Evolutionary conservation across 2,329 filamentous ascomycete species (phyloP).

Genomic region (Sporothrix humicola): DNA sequence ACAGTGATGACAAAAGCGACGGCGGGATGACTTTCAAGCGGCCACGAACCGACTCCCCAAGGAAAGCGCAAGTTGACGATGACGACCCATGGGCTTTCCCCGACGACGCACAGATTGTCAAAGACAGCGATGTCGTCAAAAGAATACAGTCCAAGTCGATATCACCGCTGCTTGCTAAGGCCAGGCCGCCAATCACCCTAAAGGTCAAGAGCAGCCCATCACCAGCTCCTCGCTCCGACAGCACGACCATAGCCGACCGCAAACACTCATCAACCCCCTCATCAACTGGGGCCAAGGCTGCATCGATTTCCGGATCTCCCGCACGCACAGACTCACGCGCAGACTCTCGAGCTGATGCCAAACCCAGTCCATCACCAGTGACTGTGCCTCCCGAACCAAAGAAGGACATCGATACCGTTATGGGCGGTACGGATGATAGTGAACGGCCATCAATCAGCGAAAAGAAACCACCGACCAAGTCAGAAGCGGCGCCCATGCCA

Average conservation of each 20-base stretch:
- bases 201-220: neutral
- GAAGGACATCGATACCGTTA: constrained; percentile 11
- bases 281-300: neutral
- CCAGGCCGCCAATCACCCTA: neutral
- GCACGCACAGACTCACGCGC: neutral
- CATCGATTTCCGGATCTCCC: neutral
- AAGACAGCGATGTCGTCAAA: neutral
- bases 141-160: constrained; percentile 4
- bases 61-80: neutral
- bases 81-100: constrained; percentile 29
- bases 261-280: neutral
- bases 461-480: constrained; percentile 30
- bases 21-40: constrained; percentile 6
- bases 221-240: neutral
- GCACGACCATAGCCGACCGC: neutral
- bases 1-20: neutral
- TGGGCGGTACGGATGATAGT: constrained; percentile 22
- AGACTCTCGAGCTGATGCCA: too few species aligned
- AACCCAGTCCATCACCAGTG: too few species aligned
- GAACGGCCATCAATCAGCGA: constrained; percentile 13
- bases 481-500: neutral
- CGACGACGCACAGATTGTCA: constrained; percentile 10
- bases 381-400: neutral
- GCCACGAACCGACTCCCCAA: neutral
- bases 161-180: neutral